Evolutionary conservation across 306 rosid species (phyloP).

Genomic region (Carpinus viminea): DNA sequence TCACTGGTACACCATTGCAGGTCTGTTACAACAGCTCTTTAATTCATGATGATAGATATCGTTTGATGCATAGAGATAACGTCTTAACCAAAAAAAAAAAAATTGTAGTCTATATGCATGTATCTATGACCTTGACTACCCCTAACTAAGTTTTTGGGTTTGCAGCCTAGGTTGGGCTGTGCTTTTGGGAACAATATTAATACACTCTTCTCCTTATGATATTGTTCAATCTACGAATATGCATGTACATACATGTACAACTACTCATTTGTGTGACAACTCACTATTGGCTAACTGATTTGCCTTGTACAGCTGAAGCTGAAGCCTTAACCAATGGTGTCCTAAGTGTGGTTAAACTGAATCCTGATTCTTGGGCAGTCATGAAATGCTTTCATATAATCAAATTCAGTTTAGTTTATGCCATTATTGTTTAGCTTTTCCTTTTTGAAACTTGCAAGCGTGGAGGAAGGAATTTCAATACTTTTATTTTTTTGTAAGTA

Average conservation of each 20-base stretch:
- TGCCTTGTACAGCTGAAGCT: background rate
- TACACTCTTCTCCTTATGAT: background rate
- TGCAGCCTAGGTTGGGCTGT: background rate
- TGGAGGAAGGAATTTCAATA: slow-evolving; percentile 1
- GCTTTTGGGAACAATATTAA: background rate
- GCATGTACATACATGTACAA: background rate
- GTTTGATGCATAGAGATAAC: background rate
- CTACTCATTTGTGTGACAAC: background rate
- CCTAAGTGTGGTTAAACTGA: background rate
- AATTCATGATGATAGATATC: slow-evolving; percentile 12
- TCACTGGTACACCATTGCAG: slow-evolving; percentile 99
- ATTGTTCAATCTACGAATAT: background rate
- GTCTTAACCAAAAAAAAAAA: background rate
- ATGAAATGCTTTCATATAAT: background rate
- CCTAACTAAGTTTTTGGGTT: background rate
- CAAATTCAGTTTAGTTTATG: background rate
- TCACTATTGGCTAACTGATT: background rate
- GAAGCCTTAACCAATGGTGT: background rate
- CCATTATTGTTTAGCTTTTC: background rate
- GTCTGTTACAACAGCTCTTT: slow-evolving; percentile 36
- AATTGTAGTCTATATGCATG: background rate
- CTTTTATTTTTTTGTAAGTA: background rate
- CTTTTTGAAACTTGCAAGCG: background rate
- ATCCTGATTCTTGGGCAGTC: background rate
- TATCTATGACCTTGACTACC: background rate